Conservation (phyloP, 768 basidiomycete species). For the Suillus weaverae region DNA sequence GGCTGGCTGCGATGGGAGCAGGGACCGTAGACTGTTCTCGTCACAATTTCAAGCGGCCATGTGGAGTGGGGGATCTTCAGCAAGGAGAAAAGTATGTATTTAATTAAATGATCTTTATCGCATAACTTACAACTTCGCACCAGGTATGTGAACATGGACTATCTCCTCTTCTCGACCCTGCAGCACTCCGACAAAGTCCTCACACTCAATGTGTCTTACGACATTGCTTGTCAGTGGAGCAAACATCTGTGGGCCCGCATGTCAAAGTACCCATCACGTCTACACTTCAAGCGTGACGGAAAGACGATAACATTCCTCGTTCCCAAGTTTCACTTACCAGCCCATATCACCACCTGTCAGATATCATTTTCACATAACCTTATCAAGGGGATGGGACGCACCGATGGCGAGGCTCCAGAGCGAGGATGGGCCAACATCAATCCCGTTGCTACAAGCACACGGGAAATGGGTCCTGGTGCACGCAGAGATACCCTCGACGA, state of each 20-base stretch:
- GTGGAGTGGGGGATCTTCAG: conserved; percentile 18
- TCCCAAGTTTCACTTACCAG: conserved; percentile 19
- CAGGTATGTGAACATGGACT: conserved; percentile 23
- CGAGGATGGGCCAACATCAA: conserved; percentile 20
- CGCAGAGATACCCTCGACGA: conserved; percentile 28
- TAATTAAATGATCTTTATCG: neutral
- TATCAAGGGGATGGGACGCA: neutral
- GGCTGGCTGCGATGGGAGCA: neutral
- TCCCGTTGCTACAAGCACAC: conserved; percentile 11
- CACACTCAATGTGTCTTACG: conserved; percentile 14
- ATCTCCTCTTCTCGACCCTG: conserved; percentile 7
- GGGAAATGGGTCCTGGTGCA: conserved; percentile 19
- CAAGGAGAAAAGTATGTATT: conserved; percentile 16
- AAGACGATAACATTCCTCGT: neutral
- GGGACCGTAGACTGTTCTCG: neutral
- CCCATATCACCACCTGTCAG: neutral
- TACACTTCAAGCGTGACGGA: neutral
- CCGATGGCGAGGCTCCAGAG: conserved; percentile 5
- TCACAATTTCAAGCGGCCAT: conserved; percentile 12
- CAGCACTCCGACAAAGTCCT: neutral
- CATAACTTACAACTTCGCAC: neutral
- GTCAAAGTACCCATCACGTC: neutral
- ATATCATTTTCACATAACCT: neutral
- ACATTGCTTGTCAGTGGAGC: conserved; percentile 19
- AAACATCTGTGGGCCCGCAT: conserved; percentile 9